Evolutionary conservation across 2,329 filamentous ascomycete genomes (phyloP), one percentile per base, ranked within the genome.

Genomic region (Phaeophleospora eucalypticola): DNA sequence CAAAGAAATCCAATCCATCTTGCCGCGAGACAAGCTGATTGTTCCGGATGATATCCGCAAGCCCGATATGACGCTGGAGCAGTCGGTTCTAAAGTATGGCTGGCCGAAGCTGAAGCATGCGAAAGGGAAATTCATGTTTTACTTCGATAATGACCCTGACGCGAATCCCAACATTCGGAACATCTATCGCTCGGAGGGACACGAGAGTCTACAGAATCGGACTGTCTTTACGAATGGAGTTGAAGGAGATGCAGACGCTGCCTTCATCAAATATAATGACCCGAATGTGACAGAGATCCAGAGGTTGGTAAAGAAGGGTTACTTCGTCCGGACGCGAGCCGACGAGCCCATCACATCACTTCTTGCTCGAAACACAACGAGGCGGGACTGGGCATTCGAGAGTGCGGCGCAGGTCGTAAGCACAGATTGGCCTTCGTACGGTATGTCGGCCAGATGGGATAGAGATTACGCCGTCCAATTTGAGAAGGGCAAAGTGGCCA

Each of bases 331-430:
- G 37, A 76, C 74, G 2, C 61, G 73, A 34, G 65, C 72, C 3
- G 74, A 78, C 58, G 65, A 69, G 19, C 73, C 74, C 0, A 62
- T 76, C 19, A 61, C 61, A 1, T 76, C 73, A 0, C 60, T 77
- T 4, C 49, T 73, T 15, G 56, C 58, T 12, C 63, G 63, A 43
- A 70, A 73, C 45, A 66, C 63, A 2, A 71, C 70, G 18, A 71
- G 68, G 68, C 61, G 71, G 15, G 69, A 73, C 1, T 51, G 53
- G 9, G 73, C 73, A 1, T 68, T 75, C 34, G 48, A 62, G 37
- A 75, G 72, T 37, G 74, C 73, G 4, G 74, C 74, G 19, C 75
- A 77, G 53, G 64, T 77, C 45, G 71, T 77, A 1, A 73, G 69
- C 24, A 76, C 73, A 0, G 74, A 77, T 52, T 77, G 69, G 45